Conservation (phyloP, 495 filamentous ascomycete genomes). For the Antarctomyces pellizariae region DNA sequence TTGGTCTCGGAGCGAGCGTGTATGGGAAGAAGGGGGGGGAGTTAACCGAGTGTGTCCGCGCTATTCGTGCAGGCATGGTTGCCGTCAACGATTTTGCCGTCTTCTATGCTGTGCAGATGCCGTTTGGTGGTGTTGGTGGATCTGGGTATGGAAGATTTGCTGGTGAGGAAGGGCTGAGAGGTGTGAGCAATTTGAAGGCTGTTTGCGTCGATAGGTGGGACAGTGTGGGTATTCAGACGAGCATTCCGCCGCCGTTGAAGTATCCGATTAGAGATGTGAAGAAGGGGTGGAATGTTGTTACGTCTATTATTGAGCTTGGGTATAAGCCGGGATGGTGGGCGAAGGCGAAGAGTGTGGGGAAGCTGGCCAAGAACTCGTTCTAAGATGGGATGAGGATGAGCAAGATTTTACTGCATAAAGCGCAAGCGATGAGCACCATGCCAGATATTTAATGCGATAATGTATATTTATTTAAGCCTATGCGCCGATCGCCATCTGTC, state of each 20-base stretch:
- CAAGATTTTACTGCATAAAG: no score
- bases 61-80: constrained; percentile 69
- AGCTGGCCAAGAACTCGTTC: no score
- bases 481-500: no score
- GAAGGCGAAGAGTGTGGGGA: no score
- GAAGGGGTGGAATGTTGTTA: constrained; percentile 30
- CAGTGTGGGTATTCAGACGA: constrained; percentile 36
- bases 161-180: constrained; percentile 67
- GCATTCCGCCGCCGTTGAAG: constrained; percentile 52
- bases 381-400: no score
- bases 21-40: constrained; percentile 32
- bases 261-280: constrained; percentile 46
- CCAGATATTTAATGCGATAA: no score
- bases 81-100: constrained; percentile 84
- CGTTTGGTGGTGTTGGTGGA: constrained; percentile 72
- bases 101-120: constrained; percentile 78
- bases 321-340: no score
- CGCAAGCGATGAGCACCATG: no score
- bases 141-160: constrained; percentile 89
- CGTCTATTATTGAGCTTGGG: constrained; percentile 28
- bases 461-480: no score
- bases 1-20: constrained; percentile 61
- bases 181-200: constrained; percentile 66
- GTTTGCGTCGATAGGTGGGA: constrained; percentile 55
- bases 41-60: constrained; percentile 34